Base-by-base conservation (phyloP, 2,329 filamentous ascomycete genomes). In the Aureobasidium leucospermi region DNA sequence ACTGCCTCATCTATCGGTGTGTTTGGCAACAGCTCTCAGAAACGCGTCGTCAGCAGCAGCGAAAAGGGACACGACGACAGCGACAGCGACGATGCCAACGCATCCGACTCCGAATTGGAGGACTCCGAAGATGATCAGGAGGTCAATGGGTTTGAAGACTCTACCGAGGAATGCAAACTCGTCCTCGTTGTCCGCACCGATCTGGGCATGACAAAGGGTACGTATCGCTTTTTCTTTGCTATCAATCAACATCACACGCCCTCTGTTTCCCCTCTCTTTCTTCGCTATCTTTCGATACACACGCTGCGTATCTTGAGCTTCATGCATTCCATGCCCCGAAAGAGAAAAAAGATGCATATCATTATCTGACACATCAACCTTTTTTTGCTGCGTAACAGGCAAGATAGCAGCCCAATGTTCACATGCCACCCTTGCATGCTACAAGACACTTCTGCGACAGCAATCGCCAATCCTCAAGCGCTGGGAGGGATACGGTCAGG, bases 361-460 rank as follows among this genome's bases (percentile, higher is more conserved):
- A 51, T n/a, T 15, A 19, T 43, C 51, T 55, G 51, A 55, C 51
- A 55, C 11, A 42, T 55, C 29, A 28, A 38, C 41, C 16, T 28
- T 49, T 42, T 45, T 34, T 19, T 23, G 28, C 45, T 48, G 16
- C 32, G 23, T 29, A 34, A 47, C 64, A 96, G 93, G 93, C 68
- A 99, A 99, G 81, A 96, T 97, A 68, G 94, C 90, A 60, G 94
- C 94, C 7, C 94, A 97, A 76, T 93, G 89, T 76, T 89, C 87
- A 52, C 94, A 97, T 75, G 94, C 94, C n/a, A 96, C 93, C 3
- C 85, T 99, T 60, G 92, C 93, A 59, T 97, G 93, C 82, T 99
- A 96, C 85, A 97, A 96, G 78, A 78, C 85, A 61, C 85, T 95
- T 64, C 75, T 84, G 42, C 73, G 77, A 39, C 79, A 79, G 28